These are phyloP conservation scores for Verticillium klebahnii DNA, from an alignment of 2,329 filamentous ascomycete species.

Conservation along the genomic window DNA sequence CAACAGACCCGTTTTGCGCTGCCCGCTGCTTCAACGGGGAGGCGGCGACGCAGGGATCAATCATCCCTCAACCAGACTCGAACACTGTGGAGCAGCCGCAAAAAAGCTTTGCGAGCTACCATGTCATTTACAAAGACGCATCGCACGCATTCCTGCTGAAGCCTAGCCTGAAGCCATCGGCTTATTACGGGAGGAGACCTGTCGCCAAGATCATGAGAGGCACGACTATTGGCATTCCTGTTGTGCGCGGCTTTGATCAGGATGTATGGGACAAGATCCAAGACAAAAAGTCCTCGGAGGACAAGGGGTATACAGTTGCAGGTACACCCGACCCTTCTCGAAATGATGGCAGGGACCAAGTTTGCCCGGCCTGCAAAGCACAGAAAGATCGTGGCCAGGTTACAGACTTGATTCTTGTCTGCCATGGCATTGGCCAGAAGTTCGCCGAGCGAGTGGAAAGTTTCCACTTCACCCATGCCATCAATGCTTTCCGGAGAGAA, in stretches of 20 bases:
- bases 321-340: slow-evolving; percentile 10
- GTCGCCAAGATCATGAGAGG: slow-evolving; percentile 82
- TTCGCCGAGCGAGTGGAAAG: slow-evolving; percentile 91
- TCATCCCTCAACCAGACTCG: slow-evolving; percentile 26
- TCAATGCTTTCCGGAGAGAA: slow-evolving; percentile 82
- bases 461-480: slow-evolving; percentile 94
- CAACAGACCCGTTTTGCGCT: slow-evolving; percentile 54
- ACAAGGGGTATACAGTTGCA: slow-evolving; percentile 3
- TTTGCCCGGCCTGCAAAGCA: slow-evolving; percentile 56
- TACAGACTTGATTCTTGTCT: slow-evolving; percentile 83
- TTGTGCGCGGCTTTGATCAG: slow-evolving; percentile 86
- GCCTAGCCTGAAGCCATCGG: slow-evolving; percentile 77
- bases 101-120: slow-evolving; percentile 65
- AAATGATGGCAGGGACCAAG: slow-evolving; percentile 14
- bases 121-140: slow-evolving; percentile 81
- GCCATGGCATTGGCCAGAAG: slow-evolving; percentile 96
- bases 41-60: slow-evolving; percentile 50
- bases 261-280: slow-evolving; percentile 71
- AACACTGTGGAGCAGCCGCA: slow-evolving; percentile 34
- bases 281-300: slow-evolving; percentile 29
- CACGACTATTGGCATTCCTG: slow-evolving; percentile 73
- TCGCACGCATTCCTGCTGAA: slow-evolving; percentile 79
- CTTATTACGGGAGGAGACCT: slow-evolving; percentile 77
- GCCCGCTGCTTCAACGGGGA: slow-evolving; percentile 56
- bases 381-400: slow-evolving; percentile 64